These are phyloP conservation scores for Lactuca sativa DNA, from an alignment of 129 eudicot species.

Conservation along the genomic window DNA sequence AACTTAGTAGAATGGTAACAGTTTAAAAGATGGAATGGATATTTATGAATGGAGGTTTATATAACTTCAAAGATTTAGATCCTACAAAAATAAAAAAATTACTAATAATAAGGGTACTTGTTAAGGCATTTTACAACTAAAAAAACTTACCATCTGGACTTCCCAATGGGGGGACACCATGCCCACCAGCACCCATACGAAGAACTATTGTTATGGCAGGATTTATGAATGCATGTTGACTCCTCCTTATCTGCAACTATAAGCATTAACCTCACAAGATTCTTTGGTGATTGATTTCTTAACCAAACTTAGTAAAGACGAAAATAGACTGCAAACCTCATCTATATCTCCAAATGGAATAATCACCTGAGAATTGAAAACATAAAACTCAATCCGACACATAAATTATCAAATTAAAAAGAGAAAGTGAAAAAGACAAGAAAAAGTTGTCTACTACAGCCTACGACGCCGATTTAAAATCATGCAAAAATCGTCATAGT, in stretches of 20 bases:
- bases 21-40: too few relatives aligned
- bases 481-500: too few relatives aligned
- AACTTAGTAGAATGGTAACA: too few relatives aligned
- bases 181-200: slow-evolving; percentile 97
- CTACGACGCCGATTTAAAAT: too few relatives aligned
- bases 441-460: too few relatives aligned
- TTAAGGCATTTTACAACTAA: not conserved
- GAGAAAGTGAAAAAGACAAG: too few relatives aligned
- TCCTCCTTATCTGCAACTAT: slow-evolving; percentile 66
- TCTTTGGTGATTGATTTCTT: too few relatives aligned
- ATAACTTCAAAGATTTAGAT: too few relatives aligned
- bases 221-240: slow-evolving; percentile 96
- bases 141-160: slow-evolving; percentile 89
- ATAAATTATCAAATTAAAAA: too few relatives aligned
- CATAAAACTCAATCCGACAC: not conserved
- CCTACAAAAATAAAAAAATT: too few relatives aligned
- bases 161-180: slow-evolving; percentile 97
- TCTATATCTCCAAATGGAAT: slow-evolving; percentile 93
- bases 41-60: too few relatives aligned
- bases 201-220: slow-evolving; percentile 95
- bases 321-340: slow-evolving; percentile 53
- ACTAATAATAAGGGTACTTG: too few relatives aligned
- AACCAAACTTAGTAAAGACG: not conserved
- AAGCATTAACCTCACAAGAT: not conserved
- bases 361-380: slow-evolving; percentile 58